Base-by-base conservation (phyloP, 257 asterid genomes). In the Solanum pinnatisectum region DNA sequence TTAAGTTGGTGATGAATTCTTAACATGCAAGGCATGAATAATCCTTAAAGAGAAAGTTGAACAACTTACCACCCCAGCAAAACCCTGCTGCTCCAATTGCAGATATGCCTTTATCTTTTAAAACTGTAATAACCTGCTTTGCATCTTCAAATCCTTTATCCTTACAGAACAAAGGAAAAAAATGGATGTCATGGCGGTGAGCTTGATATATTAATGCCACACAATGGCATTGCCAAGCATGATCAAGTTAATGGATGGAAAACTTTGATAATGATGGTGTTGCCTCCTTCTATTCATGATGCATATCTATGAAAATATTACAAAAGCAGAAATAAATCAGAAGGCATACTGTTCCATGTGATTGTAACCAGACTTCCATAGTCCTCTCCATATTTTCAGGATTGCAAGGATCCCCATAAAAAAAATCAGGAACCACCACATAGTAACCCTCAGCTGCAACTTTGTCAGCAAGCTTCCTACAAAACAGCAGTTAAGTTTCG, bases 401-500 rank as follows among this genome's bases (percentile, higher is more conserved):
- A 87, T 91, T 91, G 30, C 27, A 93, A 11, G 94, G 93, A 83
- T 94, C 96, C 27, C 95, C 95, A 46, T 90, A 16, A 83, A 93
- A 89, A 92, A 94, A 92, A 91, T 93, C 98, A 65, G 98, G 98
- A 88, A 91, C 96, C 85, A 94, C 95, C 52, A 89, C 96, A 35
- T 89, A 91, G 91, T 84, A 94, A 25, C 96, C 98, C 84, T 90
- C 91, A 70, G 94, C 90, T 63, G 94, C 96, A 87, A 93, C 91
- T 90, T 94, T 94, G 90, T 93, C 98, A 22, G 98, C 95, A 78
- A 94, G 88, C 87, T 90, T 93, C 95, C 98, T 94, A 39, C 90
- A 90, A n/a, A 25, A 27, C n/a, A 37, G 39, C 39, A 79, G 84
- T 79, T 79, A 15, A 79, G 39, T 9, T 79, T 79, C 46, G 14